Evolutionary conservation across 768 basidiomycete genomes (phyloP).

Genomic region (Tephrocybe rancida): DNA sequence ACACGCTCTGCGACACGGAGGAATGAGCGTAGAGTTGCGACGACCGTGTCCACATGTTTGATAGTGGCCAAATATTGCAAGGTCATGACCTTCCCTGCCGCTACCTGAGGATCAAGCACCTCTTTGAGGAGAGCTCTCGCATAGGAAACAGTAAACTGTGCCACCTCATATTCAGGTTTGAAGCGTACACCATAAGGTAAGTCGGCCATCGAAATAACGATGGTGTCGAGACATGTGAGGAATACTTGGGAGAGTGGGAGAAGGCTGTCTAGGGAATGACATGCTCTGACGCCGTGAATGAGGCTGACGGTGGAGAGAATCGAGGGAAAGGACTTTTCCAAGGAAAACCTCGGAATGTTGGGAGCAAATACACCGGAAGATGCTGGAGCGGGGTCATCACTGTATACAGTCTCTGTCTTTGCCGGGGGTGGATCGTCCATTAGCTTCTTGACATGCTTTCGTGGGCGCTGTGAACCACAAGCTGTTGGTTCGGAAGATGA

Average conservation of each 20-base stretch:
- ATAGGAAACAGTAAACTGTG: conserved; percentile 16
- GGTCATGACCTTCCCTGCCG: not conserved
- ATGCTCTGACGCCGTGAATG: conserved; percentile 24
- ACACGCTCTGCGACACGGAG: conserved; percentile 30
- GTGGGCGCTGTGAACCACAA: not conserved
- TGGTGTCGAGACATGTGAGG: conserved; percentile 14
- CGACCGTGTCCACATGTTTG: conserved; percentile 29
- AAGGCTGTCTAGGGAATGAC: conserved; percentile 1
- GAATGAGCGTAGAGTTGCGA: conserved; percentile 32
- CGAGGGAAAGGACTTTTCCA: conserved; percentile 37
- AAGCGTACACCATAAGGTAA: conserved; percentile 15
- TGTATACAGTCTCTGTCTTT: conserved; percentile 25
- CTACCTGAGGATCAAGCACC: conserved; percentile 4
- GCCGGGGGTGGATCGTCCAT: conserved; percentile 7
- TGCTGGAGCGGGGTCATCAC: conserved; percentile 26
- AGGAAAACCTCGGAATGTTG: conserved; percentile 24
- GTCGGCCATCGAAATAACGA: conserved; percentile 17
- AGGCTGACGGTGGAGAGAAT: conserved; percentile 30
- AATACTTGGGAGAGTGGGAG: conserved; percentile 20
- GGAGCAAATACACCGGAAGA: conserved; percentile 16
- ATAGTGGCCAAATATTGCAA: not conserved
- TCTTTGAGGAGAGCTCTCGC: conserved; percentile 12
- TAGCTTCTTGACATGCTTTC: conserved; percentile 11
- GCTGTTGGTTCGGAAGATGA: not conserved
- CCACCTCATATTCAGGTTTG: conserved; percentile 15